Conservation (phyloP, 75 land plant species). For the Azolla pinnata region DNA sequence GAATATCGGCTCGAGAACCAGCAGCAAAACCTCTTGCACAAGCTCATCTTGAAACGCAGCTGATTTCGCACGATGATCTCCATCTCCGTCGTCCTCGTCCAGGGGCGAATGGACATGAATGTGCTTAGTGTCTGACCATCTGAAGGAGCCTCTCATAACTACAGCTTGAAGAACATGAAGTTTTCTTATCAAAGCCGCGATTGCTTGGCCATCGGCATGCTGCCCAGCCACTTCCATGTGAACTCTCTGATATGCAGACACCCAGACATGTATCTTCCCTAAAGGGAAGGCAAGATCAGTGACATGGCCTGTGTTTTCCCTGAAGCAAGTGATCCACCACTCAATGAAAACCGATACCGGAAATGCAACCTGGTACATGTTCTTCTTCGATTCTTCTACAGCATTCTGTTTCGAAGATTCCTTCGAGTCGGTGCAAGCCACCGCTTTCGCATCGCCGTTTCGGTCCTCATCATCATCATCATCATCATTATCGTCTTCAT, state of each 20-base stretch:
- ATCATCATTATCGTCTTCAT: no score
- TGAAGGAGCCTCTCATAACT: not conserved
- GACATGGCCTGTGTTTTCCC: not conserved
- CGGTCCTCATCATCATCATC: no score
- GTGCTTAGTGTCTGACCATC: not conserved
- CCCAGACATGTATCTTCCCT: not conserved
- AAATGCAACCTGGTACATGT: not conserved
- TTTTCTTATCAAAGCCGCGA: not conserved
- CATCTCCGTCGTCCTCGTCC: no score
- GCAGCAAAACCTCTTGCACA: conserved; percentile 51
- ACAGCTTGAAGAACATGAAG: not conserved
- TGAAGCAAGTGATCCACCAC: not conserved
- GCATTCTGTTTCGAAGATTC: no score
- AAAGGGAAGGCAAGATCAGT: not conserved
- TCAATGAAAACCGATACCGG: not conserved
- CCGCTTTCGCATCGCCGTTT: no score
- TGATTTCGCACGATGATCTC: not conserved
- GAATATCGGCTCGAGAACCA: conserved; percentile 53
- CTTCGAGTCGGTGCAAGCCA: no score
- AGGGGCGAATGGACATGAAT: not conserved
- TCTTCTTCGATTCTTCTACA: not conserved
- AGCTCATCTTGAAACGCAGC: conserved; percentile 50
- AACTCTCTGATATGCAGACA: conserved; percentile 1
- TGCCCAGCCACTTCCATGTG: not conserved
- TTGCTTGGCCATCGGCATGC: not conserved